phyloP scores from a whole-genome alignment of 352 stramenopile genomes.

The Pythium utonaiense region DNA sequence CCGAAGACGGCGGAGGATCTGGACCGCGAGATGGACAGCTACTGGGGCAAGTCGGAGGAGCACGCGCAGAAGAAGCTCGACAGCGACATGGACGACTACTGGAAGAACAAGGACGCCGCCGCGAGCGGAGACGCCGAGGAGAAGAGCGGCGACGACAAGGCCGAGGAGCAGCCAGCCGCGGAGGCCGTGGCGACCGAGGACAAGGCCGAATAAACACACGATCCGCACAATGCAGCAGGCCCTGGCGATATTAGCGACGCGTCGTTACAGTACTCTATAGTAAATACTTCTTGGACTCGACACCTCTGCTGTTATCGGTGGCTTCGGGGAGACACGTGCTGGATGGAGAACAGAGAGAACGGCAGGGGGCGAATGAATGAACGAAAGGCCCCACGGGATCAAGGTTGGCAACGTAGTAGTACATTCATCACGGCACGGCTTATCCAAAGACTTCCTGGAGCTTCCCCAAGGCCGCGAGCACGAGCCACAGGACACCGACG shows the following conservation, averaged over 20 bases:
- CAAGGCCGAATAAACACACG: slow-evolving; percentile 16
- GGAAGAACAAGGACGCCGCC: slow-evolving; percentile 74
- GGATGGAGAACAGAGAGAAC: too few relatives aligned
- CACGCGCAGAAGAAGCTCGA: slow-evolving; percentile 83
- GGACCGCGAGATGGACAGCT: slow-evolving; percentile 83
- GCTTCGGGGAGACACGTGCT: too few relatives aligned
- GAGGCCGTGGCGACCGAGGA: slow-evolving; percentile 20
- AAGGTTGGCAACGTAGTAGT: too few relatives aligned
- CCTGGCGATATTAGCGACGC: background rate
- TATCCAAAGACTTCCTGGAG: slow-evolving; percentile 41
- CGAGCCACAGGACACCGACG: slow-evolving; percentile 46
- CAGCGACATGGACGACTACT: slow-evolving; percentile 86
- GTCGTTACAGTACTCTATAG: slow-evolving; percentile 8
- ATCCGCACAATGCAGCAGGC: too few relatives aligned
- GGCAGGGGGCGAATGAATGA: too few relatives aligned
- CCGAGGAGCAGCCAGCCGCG: slow-evolving; percentile 23
- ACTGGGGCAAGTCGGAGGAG: slow-evolving; percentile 85
- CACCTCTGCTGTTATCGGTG: background rate
- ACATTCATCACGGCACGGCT: too few relatives aligned
- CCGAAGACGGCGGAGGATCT: slow-evolving; percentile 74
- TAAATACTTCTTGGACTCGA: slow-evolving; percentile 7
- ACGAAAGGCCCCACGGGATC: too few relatives aligned
- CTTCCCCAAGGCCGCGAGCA: slow-evolving; percentile 35
- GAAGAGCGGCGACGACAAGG: slow-evolving; percentile 16
- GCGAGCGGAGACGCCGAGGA: slow-evolving; percentile 2